These are phyloP conservation scores for Gillenia trifoliata DNA, from an alignment of 306 rosid species.

Conservation along the genomic window DNA sequence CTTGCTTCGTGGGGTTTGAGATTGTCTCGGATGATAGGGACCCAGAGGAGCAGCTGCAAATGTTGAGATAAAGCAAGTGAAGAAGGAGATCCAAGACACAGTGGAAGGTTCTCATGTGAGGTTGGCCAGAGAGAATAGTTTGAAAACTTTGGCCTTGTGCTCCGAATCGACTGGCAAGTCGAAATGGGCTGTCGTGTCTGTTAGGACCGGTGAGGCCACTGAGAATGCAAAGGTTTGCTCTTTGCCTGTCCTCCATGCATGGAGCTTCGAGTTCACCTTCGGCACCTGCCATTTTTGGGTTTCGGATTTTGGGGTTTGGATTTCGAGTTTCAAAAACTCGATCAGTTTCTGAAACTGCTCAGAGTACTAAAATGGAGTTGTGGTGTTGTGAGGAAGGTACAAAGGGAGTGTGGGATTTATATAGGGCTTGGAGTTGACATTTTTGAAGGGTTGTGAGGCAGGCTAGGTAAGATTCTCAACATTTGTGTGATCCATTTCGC, in stretches of 20 bases:
- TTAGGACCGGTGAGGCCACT: constrained; percentile 73
- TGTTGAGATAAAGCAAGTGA: constrained; percentile 81
- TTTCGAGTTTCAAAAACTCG: not conserved
- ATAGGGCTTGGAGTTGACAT: constrained; percentile 40
- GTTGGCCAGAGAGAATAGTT: constrained; percentile 61
- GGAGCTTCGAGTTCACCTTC: constrained; percentile 83
- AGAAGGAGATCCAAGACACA: constrained; percentile 91
- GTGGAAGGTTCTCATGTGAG: constrained; percentile 98
- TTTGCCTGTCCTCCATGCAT: constrained; percentile 90
- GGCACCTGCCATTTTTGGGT: constrained; percentile 25
- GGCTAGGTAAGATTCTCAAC: not conserved
- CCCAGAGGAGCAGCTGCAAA: constrained; percentile 79
- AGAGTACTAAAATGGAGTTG: not conserved
- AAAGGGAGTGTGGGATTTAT: constrained; percentile 35
- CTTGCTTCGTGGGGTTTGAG: constrained; percentile 65
- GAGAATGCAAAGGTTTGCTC: constrained; percentile 63
- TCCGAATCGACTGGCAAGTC: constrained; percentile 74
- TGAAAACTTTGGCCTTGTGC: constrained; percentile 76
- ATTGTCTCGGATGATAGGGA: constrained; percentile 77
- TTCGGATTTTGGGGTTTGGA: not conserved
- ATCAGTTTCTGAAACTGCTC: not conserved
- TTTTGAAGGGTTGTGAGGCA: constrained; percentile 1
- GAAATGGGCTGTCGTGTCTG: constrained; percentile 61
- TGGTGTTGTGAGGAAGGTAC: not conserved
- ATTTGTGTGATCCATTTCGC: constrained; percentile 31